A percentile compares a stretch with the other conserved stretches of the same genome.
Evolutionary conservation across 805 yeast species (phyloP).

Genomic region (Metschnikowia peoriensis): DNA sequence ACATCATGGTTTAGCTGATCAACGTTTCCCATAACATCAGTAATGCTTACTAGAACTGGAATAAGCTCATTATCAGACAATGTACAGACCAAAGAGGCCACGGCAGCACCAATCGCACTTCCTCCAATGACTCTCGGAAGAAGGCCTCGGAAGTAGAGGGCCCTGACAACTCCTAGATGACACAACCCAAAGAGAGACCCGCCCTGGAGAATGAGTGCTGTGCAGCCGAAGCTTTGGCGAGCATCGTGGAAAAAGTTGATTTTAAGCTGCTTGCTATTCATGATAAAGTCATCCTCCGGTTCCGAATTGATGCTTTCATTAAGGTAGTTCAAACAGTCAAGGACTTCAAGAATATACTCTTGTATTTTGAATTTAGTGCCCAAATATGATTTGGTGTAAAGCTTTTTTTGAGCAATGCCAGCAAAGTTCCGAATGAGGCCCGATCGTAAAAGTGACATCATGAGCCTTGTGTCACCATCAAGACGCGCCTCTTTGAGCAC

Average conservation of each 20-base stretch:
- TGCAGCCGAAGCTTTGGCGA: constrained; percentile 82
- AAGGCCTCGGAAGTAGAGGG: constrained; percentile 68
- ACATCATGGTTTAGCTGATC: constrained; percentile 52
- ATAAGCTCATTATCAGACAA: constrained; percentile 64
- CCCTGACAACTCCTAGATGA: constrained; percentile 89
- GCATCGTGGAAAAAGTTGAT: constrained; percentile 82
- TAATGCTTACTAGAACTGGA: constrained; percentile 39
- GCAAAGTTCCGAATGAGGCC: constrained; percentile 90
- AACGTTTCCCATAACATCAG: constrained; percentile 42
- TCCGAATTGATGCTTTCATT: constrained; percentile 41
- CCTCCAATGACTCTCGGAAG: constrained; percentile 88
- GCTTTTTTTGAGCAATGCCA: constrained; percentile 74
- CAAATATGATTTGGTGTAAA: constrained; percentile 77
- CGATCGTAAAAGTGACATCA: constrained; percentile 70
- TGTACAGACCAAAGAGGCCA: constrained; percentile 82
- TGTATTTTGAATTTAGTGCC: constrained; percentile 92
- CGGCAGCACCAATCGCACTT: constrained; percentile 90
- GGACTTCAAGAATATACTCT: constrained; percentile 76
- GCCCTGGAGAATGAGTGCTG: constrained; percentile 90
- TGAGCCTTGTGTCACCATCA: constrained; percentile 51
- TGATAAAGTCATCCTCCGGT: constrained; percentile 32
- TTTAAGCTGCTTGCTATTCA: constrained; percentile 55
- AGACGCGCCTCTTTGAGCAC: constrained; percentile 60
- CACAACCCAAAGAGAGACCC: constrained; percentile 93
- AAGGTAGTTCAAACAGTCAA: constrained; percentile 61